phyloP scores from a whole-genome alignment of 495 filamentous ascomycete genomes.

The Penicillium mononematosum region DNA sequence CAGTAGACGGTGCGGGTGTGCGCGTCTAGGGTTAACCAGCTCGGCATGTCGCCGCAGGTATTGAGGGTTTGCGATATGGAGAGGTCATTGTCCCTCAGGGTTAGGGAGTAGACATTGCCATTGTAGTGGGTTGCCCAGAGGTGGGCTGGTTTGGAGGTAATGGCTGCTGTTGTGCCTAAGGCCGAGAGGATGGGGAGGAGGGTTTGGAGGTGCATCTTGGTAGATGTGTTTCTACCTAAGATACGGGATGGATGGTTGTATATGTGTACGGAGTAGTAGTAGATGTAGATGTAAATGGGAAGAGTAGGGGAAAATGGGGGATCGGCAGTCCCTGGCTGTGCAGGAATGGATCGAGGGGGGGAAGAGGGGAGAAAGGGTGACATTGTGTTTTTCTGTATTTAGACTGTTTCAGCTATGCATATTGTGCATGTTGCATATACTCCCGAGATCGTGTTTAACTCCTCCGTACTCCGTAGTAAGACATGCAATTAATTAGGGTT shows the following conservation, averaged over 20 bases:
- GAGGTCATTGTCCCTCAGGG: constrained; percentile 40
- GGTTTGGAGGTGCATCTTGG: constrained; percentile 7
- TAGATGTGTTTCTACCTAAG: not conserved
- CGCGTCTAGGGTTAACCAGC: constrained; percentile 60
- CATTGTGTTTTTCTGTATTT: not conserved
- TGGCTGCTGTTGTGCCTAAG: constrained; percentile 1
- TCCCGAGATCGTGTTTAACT: not conserved
- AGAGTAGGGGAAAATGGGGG: not conserved
- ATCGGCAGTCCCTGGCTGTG: not conserved
- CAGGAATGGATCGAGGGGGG: not conserved
- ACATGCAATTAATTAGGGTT: too few relatives aligned
- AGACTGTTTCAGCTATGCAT: not conserved
- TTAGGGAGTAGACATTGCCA: constrained; percentile 55
- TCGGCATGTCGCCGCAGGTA: constrained; percentile 54
- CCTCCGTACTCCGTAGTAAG: too few relatives aligned
- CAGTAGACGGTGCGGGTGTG: constrained; percentile 55
- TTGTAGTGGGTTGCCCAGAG: constrained; percentile 64
- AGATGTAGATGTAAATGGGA: not conserved
- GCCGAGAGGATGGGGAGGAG: constrained; percentile 4
- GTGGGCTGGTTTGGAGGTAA: constrained; percentile 4
- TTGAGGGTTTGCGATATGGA: constrained; percentile 37
- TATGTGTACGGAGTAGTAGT: not conserved
- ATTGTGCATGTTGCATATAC: not conserved
- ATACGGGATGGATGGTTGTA: not conserved
- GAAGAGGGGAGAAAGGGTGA: not conserved